Evolutionary conservation across 305 asterid species (phyloP).

Genomic region (Petunia hybrid): DNA sequence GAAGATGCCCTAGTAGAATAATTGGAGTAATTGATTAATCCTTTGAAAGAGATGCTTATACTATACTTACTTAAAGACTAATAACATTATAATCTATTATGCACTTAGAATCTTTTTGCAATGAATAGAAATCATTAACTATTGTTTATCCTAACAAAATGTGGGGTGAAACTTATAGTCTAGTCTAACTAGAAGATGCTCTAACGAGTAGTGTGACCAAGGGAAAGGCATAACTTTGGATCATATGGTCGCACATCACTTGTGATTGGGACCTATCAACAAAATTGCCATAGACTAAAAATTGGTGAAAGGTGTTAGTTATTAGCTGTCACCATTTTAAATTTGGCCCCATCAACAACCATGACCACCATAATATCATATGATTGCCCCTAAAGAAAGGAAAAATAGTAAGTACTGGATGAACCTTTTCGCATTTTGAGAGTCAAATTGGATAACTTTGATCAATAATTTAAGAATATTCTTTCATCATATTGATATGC

Average conservation of each 20-base stretch:
- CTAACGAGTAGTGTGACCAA: conserved; percentile 23
- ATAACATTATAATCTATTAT: background rate
- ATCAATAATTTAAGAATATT: no score
- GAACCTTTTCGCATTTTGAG: no score
- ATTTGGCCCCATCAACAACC: conserved; percentile 28
- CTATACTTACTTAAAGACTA: background rate
- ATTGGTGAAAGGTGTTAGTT: background rate
- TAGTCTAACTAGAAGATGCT: conserved; percentile 29
- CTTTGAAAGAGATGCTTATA: background rate
- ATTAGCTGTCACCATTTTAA: conserved; percentile 36
- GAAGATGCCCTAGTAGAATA: background rate
- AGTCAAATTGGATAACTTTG: no score
- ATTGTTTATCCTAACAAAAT: background rate
- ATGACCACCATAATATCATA: conserved; percentile 26
- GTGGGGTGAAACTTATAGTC: conserved; percentile 2
- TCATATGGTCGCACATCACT: conserved; percentile 15
- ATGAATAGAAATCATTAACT: background rate
- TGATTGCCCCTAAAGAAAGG: conserved; percentile 27
- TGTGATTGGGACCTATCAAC: conserved; percentile 31
- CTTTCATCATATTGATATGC: no score
- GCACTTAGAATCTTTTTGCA: background rate
- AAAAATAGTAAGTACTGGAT: background rate
- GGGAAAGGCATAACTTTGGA: conserved; percentile 17
- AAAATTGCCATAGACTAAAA: background rate
- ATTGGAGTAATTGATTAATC: background rate